Conservation (phyloP, 768 basidiomycete species). For the Russula vinacea region DNA sequence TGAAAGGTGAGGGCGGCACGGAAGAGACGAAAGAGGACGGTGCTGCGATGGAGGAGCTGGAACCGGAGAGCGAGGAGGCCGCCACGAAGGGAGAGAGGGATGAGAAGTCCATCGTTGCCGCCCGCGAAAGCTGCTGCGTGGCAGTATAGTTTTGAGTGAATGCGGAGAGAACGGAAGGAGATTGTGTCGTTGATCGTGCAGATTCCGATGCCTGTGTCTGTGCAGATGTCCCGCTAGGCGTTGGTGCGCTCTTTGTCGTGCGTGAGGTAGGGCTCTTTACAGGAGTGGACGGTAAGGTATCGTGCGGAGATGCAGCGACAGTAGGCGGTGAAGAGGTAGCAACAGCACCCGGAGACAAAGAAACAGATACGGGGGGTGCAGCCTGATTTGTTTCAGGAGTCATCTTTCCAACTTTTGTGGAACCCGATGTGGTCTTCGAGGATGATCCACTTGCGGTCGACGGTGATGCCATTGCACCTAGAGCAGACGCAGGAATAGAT, state of each 20-base stretch:
- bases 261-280: slow-evolving; percentile 2
- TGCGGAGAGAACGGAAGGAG: slow-evolving; percentile 21
- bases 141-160: slow-evolving; percentile 13
- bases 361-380: not conserved
- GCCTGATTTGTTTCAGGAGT: not conserved
- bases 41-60: slow-evolving; percentile 9
- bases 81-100: slow-evolving; percentile 23
- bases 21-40: slow-evolving; percentile 23
- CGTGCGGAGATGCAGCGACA: not conserved
- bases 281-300: not conserved
- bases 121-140: slow-evolving; percentile 13
- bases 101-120: slow-evolving; percentile 22
- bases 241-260: not conserved
- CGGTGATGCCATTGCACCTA: slow-evolving; percentile 27
- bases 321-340: slow-evolving; percentile 1
- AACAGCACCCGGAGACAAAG: not conserved
- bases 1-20: slow-evolving; percentile 9
- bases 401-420: not conserved
- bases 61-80: slow-evolving; percentile 4
- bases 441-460: not conserved
- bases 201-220: not conserved
- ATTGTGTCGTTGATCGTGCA: not conserved
- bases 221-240: not conserved
- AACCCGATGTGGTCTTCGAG: not conserved
- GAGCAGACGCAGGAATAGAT: slow-evolving; percentile 22